These are phyloP conservation scores for Eustoma russellianum DNA, from an alignment of 257 asterid species.

Conservation along the genomic window DNA sequence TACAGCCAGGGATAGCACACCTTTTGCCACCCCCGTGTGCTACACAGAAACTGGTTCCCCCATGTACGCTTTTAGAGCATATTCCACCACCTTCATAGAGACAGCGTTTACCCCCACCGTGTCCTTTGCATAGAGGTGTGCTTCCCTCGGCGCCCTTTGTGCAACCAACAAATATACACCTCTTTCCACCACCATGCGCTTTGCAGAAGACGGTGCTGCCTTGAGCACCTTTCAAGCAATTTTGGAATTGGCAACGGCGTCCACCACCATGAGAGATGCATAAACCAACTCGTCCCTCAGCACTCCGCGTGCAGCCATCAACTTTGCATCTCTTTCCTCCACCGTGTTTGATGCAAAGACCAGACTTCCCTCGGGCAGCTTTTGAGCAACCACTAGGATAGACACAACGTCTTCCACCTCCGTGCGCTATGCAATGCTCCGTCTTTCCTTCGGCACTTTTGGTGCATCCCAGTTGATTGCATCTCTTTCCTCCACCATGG, in stretches of 20 bases:
- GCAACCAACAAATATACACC: slow-evolving; percentile 82
- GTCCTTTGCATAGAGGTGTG: slow-evolving; percentile 87
- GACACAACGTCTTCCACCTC: slow-evolving; percentile 78
- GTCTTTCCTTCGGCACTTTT: slow-evolving; percentile 89
- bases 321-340: slow-evolving; percentile 88
- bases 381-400: slow-evolving; percentile 52
- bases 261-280: slow-evolving; percentile 97
- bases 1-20: slow-evolving; percentile 64
- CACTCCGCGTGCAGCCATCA: slow-evolving; percentile 79
- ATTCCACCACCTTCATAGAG: slow-evolving; percentile 84
- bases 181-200: slow-evolving; percentile 91
- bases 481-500: slow-evolving; percentile 82
- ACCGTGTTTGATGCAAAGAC: slow-evolving; percentile 85
- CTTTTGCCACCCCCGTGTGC: slow-evolving; percentile 96
- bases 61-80: slow-evolving; percentile 90
- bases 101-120: slow-evolving; percentile 95
- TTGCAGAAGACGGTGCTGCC: slow-evolving; percentile 80
- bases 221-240: slow-evolving; percentile 70
- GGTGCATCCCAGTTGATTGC: slow-evolving; percentile 74
- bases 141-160: slow-evolving; percentile 91
- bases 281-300: slow-evolving; percentile 81
- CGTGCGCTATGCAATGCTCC: slow-evolving; percentile 75
- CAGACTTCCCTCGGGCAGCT: slow-evolving; percentile 90
- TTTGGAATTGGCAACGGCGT: slow-evolving; percentile 53
- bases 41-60: slow-evolving; percentile 81